Base-by-base conservation (phyloP, 805 yeast species). In the Metschnikowia cubensis region DNA sequence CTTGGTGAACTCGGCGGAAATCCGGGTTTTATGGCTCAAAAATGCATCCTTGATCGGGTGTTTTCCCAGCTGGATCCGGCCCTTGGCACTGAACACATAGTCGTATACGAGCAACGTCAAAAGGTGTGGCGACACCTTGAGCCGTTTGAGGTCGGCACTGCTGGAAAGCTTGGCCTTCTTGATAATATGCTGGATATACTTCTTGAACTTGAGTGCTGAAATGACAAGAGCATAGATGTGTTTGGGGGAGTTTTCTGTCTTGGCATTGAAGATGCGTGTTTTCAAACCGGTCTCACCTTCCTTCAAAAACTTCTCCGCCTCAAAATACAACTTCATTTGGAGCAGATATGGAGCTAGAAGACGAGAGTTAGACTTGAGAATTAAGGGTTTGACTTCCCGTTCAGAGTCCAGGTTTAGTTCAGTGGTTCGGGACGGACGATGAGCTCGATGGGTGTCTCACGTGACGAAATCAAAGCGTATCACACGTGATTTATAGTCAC, bases 1-100 rank as follows among this genome's bases (percentile, higher is more conserved):
- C 61, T 87, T 88, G 20, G 82, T 86, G 50, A 87, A 73, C 63
- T 94, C 98, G 1, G 95, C 91, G 50, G 82, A 83, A 45, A 92
- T 71, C 57, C 98, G 73, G 0, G 96, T 84, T 65, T 87, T 88
- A 64, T 90, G 85, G 51, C 82, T 77, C 49, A 94, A 69, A 4
- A 94, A 74, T 11, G 87, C 85, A 44, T 87, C 94, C 62, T 94
- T 94, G 50, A 89, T 76, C 0, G 92, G 87, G 53, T 85, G 89
- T 60, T 90, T 91, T 6, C 95, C 95, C 75, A 89, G 85, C 63
- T 89, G 95, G 51, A 92, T 85, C 53, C 97, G 71, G 10, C 95
- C 94, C 25, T 82, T 76, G 55, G 82, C 79, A 5, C 92, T 79
- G 50, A 94, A 76, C 5, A 91, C 66, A 47, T 89, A 71, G 68